Conservation (phyloP, 345 rosid species). For the Cardamine chenopodiifolia region DNA sequence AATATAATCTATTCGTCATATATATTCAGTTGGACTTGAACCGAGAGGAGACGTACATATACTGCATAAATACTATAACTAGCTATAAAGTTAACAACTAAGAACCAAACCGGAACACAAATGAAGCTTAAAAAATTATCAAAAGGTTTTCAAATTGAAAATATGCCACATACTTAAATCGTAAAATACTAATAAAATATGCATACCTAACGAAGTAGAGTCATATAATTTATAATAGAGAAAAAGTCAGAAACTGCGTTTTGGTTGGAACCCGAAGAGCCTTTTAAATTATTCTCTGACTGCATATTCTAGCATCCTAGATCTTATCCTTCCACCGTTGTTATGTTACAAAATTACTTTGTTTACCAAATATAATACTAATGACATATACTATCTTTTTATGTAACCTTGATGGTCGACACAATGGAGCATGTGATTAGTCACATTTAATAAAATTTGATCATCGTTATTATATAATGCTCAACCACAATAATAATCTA, state of each 20-base stretch:
- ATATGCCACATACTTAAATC: not conserved
- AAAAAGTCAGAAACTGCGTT: slow-evolving; percentile 6
- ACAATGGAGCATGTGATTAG: slow-evolving; percentile 39
- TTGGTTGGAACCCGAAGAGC: slow-evolving; percentile 24
- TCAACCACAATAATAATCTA: not conserved
- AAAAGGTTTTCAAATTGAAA: not conserved
- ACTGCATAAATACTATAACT: too few relatives aligned
- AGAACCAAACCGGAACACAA: too few relatives aligned
- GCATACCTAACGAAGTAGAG: not conserved
- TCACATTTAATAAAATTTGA: not conserved
- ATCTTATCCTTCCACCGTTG: slow-evolving; percentile 19
- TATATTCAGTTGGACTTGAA: not conserved
- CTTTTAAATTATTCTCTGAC: not conserved
- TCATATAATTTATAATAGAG: not conserved
- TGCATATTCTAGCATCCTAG: slow-evolving; percentile 38
- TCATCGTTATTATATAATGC: not conserved
- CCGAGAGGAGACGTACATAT: not conserved
- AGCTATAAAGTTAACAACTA: too few relatives aligned
- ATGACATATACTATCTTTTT: not conserved
- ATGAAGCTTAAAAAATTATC: too few relatives aligned
- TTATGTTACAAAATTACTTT: not conserved
- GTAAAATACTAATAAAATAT: not conserved
- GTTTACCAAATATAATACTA: not conserved
- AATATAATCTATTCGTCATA: not conserved
- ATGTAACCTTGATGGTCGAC: slow-evolving; percentile 21